Evolutionary conservation across 2,329 filamentous ascomycete genomes (phyloP).

Genomic region (Sporothrix globosa): DNA sequence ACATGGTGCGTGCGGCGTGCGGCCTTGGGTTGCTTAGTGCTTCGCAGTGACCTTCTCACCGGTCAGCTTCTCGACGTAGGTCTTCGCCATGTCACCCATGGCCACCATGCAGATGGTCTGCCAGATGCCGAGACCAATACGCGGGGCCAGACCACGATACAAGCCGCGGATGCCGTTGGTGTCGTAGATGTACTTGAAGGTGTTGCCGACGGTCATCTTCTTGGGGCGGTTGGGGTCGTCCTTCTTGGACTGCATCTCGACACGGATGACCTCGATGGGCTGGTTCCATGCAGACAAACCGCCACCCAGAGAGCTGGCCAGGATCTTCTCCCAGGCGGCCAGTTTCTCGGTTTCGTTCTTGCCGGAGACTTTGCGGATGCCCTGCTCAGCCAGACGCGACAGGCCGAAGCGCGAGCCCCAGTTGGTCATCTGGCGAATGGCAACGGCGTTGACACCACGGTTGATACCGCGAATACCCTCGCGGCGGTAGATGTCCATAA

Average conservation of each 20-base stretch:
- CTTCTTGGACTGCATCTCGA: conserved; percentile 99
- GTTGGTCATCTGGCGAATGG: conserved; percentile 98
- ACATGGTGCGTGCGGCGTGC: background rate
- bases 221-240: conserved; percentile 96
- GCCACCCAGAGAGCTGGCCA: conserved; percentile 84
- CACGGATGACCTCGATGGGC: conserved; percentile 98
- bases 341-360: conserved; percentile 84
- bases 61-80: conserved; percentile 67
- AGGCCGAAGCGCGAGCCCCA: conserved; percentile 97
- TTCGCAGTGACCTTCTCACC: conserved; percentile 67
- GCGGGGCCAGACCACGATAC: conserved; percentile 92
- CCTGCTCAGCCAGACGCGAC: conserved; percentile 84
- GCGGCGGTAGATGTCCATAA: conserved; percentile 93
- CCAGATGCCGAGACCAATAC: conserved; percentile 95
- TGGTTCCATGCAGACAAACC: conserved; percentile 98
- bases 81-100: conserved; percentile 88
- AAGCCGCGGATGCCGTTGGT: conserved; percentile 87
- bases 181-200: conserved; percentile 83
- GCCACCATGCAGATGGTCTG: conserved; percentile 99
- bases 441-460: conserved; percentile 97
- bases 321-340: conserved; percentile 79
- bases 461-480: conserved; percentile 97
- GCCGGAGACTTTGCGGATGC: conserved; percentile 75
- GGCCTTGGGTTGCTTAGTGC: conserved; percentile 55
- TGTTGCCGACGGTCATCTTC: conserved; percentile 96